Base-by-base conservation (phyloP, 106 monocot species). In the Dioscorea zingiberensis region DNA sequence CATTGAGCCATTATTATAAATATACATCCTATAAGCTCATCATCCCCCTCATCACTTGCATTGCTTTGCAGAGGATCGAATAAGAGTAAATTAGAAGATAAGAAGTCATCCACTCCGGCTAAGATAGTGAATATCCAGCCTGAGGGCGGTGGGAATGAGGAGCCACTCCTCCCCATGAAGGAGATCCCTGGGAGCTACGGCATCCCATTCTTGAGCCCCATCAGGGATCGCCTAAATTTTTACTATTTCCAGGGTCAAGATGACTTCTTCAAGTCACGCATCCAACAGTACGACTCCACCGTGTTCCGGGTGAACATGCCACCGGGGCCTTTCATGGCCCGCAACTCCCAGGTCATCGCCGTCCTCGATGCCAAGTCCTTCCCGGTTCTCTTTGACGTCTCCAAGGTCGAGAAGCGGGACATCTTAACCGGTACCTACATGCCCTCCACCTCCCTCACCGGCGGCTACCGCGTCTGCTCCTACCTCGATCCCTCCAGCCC, bases 401-500 rank as follows among this genome's bases (percentile, higher is more conserved):
- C 77, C 22, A 81, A 71, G 44, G 77, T 85, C 30, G 75, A 78
- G 60, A 86, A 86, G 57, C 54, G 25, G 22, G 65, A 82, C 75
- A 44, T 71, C 56, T 71, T 86, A 54, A 72, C 68, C 17, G 81
- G 86, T 21, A 78, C 68, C 15, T 82, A 69, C 76, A 66, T 79
- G 61, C 86, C 86, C 57, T 72, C 86, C 21, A 64, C 78, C 14
- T 21, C 27, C 9, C 62, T 82, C 78, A 86, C 78, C 44, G 86
- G 86, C 17, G 78, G 81, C 21, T 62, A 73, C 73, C 81, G 86
- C 5, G 72, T 75, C 71, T 81, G 78, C 65, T 64, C 85, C 63
- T 78, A 86, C 72, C 85, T 86, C 60, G 85, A 86, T 60, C 76
- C 86, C 0, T 78, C 86, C 44, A 86, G n/a, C 64, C 64, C 44